A percentile compares a stretch with the other conserved stretches of the same genome.
Conservation (phyloP, 2,329 filamentous ascomycete genomes). For the Clathrospora elynae region DNA sequence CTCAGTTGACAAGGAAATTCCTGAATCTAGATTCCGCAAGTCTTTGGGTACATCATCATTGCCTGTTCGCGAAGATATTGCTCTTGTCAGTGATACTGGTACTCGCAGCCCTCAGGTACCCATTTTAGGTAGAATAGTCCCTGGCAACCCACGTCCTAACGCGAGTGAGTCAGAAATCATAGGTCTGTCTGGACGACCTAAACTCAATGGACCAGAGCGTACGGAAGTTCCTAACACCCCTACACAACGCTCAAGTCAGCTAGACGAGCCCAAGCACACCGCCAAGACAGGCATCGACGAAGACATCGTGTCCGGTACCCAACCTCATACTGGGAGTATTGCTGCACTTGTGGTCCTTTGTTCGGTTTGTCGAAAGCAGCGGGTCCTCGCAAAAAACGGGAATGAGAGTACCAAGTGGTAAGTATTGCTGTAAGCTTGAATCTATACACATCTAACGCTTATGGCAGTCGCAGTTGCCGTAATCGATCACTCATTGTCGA, state of each 20-base stretch:
- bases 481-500: constrained; percentile 3
- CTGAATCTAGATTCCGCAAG: constrained; percentile 2
- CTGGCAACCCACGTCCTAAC: background rate
- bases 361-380: constrained; percentile 18
- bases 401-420: constrained; percentile 16
- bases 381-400: constrained; percentile 2
- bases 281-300: background rate
- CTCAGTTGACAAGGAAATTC: constrained; percentile 7
- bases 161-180: background rate
- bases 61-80: too few relatives aligned
- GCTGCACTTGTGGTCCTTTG: constrained; percentile 15
- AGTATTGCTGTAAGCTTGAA: background rate
- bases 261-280: background rate
- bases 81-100: too few relatives aligned
- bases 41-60: too few relatives aligned
- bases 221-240: constrained; percentile 24
- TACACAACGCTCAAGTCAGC: constrained; percentile 19
- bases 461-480: constrained; percentile 15
- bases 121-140: background rate
- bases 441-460: background rate
- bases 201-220: background rate
- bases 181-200: background rate
- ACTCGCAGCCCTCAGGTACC: too few relatives aligned
- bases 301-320: background rate
- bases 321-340: background rate